Evolutionary conservation across 768 basidiomycete genomes (phyloP), one percentile per base, ranked within the genome.

Genomic region (Tylopilus rubrobrunneus): DNA sequence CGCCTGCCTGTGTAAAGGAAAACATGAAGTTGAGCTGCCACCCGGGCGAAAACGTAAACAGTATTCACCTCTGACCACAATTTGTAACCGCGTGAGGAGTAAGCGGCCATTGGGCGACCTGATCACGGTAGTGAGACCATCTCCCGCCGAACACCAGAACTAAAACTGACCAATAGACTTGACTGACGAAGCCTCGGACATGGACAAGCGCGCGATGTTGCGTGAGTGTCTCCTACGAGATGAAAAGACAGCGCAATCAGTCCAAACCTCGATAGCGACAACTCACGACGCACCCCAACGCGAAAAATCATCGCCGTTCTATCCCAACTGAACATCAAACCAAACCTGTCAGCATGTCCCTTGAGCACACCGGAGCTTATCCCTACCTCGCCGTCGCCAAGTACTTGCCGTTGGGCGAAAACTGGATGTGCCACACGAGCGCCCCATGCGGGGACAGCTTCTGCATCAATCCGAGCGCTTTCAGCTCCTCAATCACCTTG

Each of bases 321-420:
- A 48, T 80, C 78, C 78, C 78, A 79, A 60, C 77, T 79, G 6
- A 45, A 19, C 34, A 31, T 10, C 2, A 14, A 33, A 3, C 0
- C 7, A 14, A 19, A 19, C 34, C 17, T 15, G 23, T 59, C 15
- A 57, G 49, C 25, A 1, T 15, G 15, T 15, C 25, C 15, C 19
- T 28, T 33, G 33, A 28, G 15, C 19, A 15, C n/a, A 23, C 21
- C 10, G 41, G 2, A 7, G 11, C 17, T 40, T 7, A 12, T 14
- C 67, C 68, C 9, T 49, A 79, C 71, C 79, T 80, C n/a, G 81
- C 75, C 4, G 81, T 81, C 15, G 80, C 80, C 49, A 81, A 60
- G 52, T 74, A 79, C 59, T 71, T 74, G n/a, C 80, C 80, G 49
- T 78, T 75, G 5, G 79, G 80, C 17, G 81, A 81, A 66, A 81